These are phyloP conservation scores for Parastagonospora avenae DNA, from an alignment of 2,329 filamentous ascomycete genomes.

Conservation along the genomic window DNA sequence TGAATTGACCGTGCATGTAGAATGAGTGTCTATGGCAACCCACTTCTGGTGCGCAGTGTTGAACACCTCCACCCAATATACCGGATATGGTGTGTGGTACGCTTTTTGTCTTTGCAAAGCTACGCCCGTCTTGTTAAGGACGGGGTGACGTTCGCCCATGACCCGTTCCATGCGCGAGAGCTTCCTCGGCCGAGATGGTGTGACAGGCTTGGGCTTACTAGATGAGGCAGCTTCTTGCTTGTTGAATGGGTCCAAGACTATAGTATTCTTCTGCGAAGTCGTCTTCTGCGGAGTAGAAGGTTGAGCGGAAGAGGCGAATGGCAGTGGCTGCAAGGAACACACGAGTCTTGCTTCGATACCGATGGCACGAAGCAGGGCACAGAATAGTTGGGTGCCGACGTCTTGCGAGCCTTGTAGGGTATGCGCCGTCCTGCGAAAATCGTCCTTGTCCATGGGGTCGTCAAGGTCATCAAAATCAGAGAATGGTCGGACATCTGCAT, in stretches of 20 bases:
- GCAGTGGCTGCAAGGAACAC: slow-evolving; percentile 84
- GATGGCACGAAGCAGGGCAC: slow-evolving; percentile 80
- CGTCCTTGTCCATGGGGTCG: slow-evolving; percentile 68
- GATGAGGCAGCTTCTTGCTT: slow-evolving; percentile 18
- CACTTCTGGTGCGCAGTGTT: slow-evolving; percentile 88
- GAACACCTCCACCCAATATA: slow-evolving; percentile 95
- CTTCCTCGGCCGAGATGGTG: slow-evolving; percentile 33
- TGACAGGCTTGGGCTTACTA: slow-evolving; percentile 23
- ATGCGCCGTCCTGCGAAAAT: slow-evolving; percentile 74
- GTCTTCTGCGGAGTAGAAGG: slow-evolving; percentile 35
- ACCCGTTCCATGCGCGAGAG: slow-evolving; percentile 39
- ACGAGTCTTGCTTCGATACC: slow-evolving; percentile 83
- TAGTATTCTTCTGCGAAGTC: slow-evolving; percentile 22
- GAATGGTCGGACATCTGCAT: slow-evolving; percentile 60
- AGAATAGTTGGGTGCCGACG: slow-evolving; percentile 87
- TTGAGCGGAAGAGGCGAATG: slow-evolving; percentile 61
- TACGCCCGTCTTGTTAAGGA: slow-evolving; percentile 28
- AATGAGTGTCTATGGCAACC: slow-evolving; percentile 84
- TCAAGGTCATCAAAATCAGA: slow-evolving; percentile 66
- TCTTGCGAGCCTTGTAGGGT: slow-evolving; percentile 82
- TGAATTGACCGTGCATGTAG: slow-evolving; percentile 79
- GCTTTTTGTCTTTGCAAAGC: slow-evolving; percentile 53
- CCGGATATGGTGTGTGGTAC: slow-evolving; percentile 75
- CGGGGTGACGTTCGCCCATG: slow-evolving; percentile 35
- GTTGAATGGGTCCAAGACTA: slow-evolving; percentile 41